Evolutionary conservation across 768 basidiomycete species (phyloP).

Genomic region (Coprinopsis marcescibilis): DNA sequence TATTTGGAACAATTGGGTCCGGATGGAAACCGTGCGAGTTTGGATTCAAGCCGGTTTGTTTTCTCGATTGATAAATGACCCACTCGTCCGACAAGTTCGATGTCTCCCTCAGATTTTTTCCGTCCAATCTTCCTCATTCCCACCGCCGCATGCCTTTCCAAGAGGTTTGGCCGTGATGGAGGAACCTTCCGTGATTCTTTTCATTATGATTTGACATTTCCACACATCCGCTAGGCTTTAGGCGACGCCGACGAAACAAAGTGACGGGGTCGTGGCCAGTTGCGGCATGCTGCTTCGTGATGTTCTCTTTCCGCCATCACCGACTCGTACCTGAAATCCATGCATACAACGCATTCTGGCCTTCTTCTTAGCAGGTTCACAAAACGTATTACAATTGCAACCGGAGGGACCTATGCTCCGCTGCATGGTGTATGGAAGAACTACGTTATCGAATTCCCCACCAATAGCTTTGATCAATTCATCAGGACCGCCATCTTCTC

Average conservation of each 20-base stretch:
- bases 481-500: no score
- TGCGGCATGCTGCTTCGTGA: no score
- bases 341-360: no score
- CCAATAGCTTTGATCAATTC: no score
- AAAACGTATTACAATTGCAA: no score
- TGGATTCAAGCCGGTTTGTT: background rate
- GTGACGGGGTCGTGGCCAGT: no score
- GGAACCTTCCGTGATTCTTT: constrained; percentile 2
- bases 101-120: background rate
- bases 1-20: background rate
- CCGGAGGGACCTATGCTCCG: no score
- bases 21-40: background rate
- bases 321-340: background rate
- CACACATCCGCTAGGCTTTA: no score
- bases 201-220: constrained; percentile 5
- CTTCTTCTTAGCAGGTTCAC: no score
- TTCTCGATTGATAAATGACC: background rate
- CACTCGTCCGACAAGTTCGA: background rate
- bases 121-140: background rate
- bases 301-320: background rate
- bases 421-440: no score
- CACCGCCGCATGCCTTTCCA: background rate
- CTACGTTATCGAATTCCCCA: no score
- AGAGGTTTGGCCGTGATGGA: background rate
- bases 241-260: background rate